A percentile compares a stretch with the other conserved stretches of the same genome.
These are phyloP conservation scores for Yamadazyma paraphyllophila DNA, from an alignment of 805 yeast species.

Conservation along the genomic window DNA sequence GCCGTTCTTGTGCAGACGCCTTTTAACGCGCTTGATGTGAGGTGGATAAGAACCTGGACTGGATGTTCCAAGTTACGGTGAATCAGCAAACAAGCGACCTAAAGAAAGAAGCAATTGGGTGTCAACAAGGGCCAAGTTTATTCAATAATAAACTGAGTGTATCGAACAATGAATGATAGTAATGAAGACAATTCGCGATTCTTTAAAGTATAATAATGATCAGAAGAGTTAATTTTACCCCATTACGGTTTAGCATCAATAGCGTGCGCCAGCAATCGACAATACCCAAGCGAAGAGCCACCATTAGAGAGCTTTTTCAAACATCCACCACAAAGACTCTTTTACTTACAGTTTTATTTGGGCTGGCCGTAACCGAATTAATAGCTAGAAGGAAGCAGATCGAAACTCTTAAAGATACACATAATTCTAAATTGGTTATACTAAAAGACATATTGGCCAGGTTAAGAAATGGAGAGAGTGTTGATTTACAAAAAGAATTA, in stretches of 20 bases:
- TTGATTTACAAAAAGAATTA: slow-evolving; percentile 44
- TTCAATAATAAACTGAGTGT: too few species aligned
- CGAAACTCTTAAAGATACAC: slow-evolving; percentile 42
- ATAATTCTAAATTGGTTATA: slow-evolving; percentile 33
- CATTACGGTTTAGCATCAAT: background rate
- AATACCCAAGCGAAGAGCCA: slow-evolving; percentile 17
- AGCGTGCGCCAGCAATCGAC: background rate
- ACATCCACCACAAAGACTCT: slow-evolving; percentile 39
- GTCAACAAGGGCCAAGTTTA: too few species aligned
- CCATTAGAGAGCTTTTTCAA: slow-evolving; percentile 26
- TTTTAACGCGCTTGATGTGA: too few species aligned
- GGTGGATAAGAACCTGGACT: too few species aligned
- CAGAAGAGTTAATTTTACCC: background rate
- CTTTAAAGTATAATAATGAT: background rate
- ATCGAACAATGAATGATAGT: too few species aligned
- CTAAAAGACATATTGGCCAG: slow-evolving; percentile 30
- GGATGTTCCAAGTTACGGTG: too few species aligned
- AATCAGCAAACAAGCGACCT: too few species aligned
- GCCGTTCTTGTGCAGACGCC: too few species aligned
- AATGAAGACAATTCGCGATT: background rate
- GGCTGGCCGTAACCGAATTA: slow-evolving; percentile 48
- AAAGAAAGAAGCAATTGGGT: too few species aligned
- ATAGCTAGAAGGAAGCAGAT: slow-evolving; percentile 43
- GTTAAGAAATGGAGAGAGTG: slow-evolving; percentile 31
- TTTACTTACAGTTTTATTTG: slow-evolving; percentile 36